Percentiles rank a stretch among this genome's conserved stretches.
These are phyloP conservation scores for Aureobasidium sp. DNA, from an alignment of 2,329 filamentous ascomycete genomes.

Conservation along the genomic window DNA sequence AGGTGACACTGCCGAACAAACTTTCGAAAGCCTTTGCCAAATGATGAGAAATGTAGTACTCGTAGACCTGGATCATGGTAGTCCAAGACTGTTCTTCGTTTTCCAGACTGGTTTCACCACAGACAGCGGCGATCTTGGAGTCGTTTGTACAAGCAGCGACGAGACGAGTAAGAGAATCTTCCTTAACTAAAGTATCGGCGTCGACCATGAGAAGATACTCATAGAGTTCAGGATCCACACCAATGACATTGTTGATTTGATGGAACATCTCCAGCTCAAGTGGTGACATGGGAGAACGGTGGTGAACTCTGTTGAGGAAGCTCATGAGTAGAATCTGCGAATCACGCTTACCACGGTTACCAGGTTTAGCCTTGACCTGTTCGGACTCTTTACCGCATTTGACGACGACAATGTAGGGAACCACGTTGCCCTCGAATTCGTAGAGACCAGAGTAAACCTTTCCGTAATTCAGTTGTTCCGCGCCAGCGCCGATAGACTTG, in stretches of 20 bases:
- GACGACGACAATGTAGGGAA: conserved; percentile 91
- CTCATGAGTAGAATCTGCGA: conserved; percentile 93
- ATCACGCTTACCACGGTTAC: conserved; percentile 97
- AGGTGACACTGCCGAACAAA: conserved; percentile 94
- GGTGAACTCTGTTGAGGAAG: conserved; percentile 96
- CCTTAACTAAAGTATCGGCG: conserved; percentile 87
- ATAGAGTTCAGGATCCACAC: conserved; percentile 93
- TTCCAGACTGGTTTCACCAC: conserved; percentile 90
- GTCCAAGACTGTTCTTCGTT: conserved; percentile 95
- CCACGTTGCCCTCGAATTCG: conserved; percentile 94
- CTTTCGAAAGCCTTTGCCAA: conserved; percentile 96
- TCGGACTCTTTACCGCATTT: conserved; percentile 98
- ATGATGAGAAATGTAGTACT: conserved; percentile 99
- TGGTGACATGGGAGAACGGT: conserved; percentile 88
- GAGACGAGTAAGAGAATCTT: conserved; percentile 86
- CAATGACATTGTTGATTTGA: conserved; percentile 98
- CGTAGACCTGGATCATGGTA: conserved; percentile 99
- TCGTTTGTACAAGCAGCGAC: conserved; percentile 91
- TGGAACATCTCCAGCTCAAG: conserved; percentile 98
- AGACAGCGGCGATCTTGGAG: conserved; percentile 93
- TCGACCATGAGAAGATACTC: conserved; percentile 97
- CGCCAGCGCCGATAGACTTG: conserved; percentile 82
- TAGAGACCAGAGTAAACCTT: conserved; percentile 98
- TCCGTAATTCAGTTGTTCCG: conserved; percentile 92
- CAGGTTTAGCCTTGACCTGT: conserved; percentile 81